These are phyloP conservation scores for Sextonia rubra DNA, from an alignment of 164 flowering plant genomes.

Conservation along the genomic window DNA sequence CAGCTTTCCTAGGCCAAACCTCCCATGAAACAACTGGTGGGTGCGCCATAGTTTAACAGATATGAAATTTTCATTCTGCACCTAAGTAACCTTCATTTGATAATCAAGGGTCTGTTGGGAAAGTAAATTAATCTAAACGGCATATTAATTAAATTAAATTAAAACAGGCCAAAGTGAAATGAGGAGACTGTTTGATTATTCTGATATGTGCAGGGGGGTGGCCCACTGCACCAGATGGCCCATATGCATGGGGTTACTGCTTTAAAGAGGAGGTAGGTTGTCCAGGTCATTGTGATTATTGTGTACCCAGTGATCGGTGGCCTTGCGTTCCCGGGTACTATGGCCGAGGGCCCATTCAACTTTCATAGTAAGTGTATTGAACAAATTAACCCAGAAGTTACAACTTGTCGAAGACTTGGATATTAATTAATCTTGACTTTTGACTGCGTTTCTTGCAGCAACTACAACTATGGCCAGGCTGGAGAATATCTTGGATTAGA, in stretches of 20 bases:
- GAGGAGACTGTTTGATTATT: too few relatives aligned
- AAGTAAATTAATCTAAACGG: too few relatives aligned
- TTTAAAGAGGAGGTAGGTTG: slow-evolving; percentile 14
- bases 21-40: slow-evolving; percentile 48
- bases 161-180: too few relatives aligned
- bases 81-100: too few relatives aligned
- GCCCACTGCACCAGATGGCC: slow-evolving; percentile 19
- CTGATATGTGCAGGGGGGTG: slow-evolving; percentile 14
- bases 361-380: neutral
- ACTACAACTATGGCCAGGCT: too few relatives aligned
- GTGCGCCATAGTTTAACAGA: neutral
- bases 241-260: slow-evolving; percentile 33
- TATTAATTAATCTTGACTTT: neutral
- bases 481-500: too few relatives aligned
- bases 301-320: neutral
- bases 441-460: too few relatives aligned
- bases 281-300: neutral
- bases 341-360: slow-evolving; percentile 6
- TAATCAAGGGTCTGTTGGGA: too few relatives aligned
- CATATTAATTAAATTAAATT: too few relatives aligned
- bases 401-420: neutral
- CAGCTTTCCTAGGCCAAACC: slow-evolving; percentile 55
- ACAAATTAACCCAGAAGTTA: neutral
- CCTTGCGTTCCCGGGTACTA: neutral
- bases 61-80: too few relatives aligned